Conservation (phyloP, 179 eudicot genomes). For the Sideroxylon spinosum region DNA sequence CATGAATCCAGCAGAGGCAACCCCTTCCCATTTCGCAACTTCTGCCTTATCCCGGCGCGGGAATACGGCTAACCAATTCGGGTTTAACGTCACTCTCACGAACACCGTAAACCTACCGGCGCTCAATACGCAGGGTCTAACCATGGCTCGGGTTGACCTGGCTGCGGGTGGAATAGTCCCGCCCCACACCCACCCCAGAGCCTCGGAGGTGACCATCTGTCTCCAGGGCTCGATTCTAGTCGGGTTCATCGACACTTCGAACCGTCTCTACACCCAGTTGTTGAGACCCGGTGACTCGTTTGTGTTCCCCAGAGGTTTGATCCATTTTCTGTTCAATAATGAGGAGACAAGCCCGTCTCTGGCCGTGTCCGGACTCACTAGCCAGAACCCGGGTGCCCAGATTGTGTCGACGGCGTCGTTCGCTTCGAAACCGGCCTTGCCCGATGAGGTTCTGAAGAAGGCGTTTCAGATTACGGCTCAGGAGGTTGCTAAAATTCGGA, state of each 20-base stretch:
- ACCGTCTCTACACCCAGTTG: conserved; percentile 44
- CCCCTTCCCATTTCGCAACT: conserved; percentile 58
- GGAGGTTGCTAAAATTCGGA: conserved; percentile 50
- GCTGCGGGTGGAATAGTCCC: conserved; percentile 64
- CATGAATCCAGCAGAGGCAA: conserved; percentile 43
- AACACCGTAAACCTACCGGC: conserved; percentile 57
- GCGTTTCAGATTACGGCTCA: conserved; percentile 55
- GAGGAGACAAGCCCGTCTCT: conserved; percentile 35
- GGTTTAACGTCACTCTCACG: conserved; percentile 59
- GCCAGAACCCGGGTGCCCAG: conserved; percentile 80
- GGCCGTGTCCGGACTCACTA: conserved; percentile 58
- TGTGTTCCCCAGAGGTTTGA: conserved; percentile 71
- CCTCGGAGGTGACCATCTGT: conserved; percentile 71
- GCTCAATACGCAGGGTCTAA: conserved; percentile 63
- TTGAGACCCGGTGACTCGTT: conserved; percentile 71
- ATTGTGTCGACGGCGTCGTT: conserved; percentile 48
- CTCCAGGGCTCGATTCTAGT: conserved; percentile 61
- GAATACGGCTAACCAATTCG: conserved; percentile 45
- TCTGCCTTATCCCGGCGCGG: conserved; percentile 64
- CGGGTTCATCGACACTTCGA: conserved; percentile 66
- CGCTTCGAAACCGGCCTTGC: conserved; percentile 46
- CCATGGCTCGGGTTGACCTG: conserved; percentile 71
- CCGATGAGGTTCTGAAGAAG: conserved; percentile 52
- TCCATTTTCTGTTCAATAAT: conserved; percentile 63
- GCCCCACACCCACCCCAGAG: conserved; percentile 81